Evolutionary conservation across 2,329 filamentous ascomycete genomes (phyloP).

Genomic region (Teratosphaeria epicoccoides): DNA sequence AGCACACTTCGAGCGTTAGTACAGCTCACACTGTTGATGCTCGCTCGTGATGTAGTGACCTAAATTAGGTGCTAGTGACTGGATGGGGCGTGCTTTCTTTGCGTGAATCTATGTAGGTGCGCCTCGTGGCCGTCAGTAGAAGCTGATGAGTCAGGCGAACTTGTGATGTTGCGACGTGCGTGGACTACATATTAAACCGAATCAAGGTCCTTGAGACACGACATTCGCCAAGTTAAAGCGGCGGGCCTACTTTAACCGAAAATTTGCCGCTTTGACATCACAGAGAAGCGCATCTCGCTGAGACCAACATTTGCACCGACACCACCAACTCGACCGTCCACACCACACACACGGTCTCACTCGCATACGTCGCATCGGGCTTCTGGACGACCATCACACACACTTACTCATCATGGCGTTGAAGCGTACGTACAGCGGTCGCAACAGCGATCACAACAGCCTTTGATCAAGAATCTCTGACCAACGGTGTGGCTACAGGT

Average conservation of each 20-base stretch:
- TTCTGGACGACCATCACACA: not conserved
- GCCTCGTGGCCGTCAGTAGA: no score
- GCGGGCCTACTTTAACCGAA: not conserved
- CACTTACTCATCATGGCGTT: not conserved
- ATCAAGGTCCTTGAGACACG: not conserved
- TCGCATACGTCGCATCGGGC: not conserved
- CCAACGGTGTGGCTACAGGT: not conserved
- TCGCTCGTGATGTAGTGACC: no score
- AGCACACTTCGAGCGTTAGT: no score
- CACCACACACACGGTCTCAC: not conserved
- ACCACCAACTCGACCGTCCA: not conserved
- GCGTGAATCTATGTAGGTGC: no score
- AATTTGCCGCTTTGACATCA: not conserved
- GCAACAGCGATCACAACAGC: not conserved
- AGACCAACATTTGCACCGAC: not conserved
- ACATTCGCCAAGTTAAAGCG: not conserved
- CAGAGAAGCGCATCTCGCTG: not conserved
- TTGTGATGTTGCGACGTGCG: no score
- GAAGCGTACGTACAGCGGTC: constrained; percentile 1
- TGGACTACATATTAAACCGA: no score
- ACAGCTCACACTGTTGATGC: no score
- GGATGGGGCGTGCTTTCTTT: no score
- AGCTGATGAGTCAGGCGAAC: no score
- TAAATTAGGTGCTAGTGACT: no score
- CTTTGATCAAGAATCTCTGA: not conserved